Evolutionary conservation across 495 filamentous ascomycete species (phyloP), one percentile per base, ranked within the genome.

Genomic region (Daldinia caldariorum): DNA sequence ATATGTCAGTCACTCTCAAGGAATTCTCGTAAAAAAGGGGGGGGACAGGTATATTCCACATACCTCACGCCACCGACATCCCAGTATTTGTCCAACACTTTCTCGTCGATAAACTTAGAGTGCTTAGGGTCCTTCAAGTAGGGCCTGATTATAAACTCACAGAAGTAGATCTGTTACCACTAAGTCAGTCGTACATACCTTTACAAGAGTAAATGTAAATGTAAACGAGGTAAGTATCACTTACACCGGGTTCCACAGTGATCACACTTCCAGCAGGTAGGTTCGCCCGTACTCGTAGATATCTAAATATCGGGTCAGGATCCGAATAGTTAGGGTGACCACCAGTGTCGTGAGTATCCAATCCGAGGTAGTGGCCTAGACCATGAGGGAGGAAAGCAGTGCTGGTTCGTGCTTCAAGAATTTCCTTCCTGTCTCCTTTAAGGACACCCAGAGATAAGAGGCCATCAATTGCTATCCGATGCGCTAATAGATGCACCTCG

Each of bases 291-390:
- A 97, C 90, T 53, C 95, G 85, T 45, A 99, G 80, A 70, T 96
- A 97, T 26, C 84, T 83, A 77, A 95, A 97, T 87, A 97, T 90
- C 45, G 87, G 77, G 78, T 99, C 94, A 69, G 83, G 80, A 73
- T 98, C 96, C 43, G 82, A 82, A 69, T 97, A 97, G 77, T 97
- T 91, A 2, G 93, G 85, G 76, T 95, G 88, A 18, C 93, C 94
- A 63, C 94, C 94, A 1, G 90, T 91, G 75, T 97, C 94, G 80
- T 97, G 94, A 6, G 93, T 97, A 78, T 97, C 94, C 91, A 97
- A 92, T 55, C 94, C 94, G 8, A 97, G 83, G 72, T 96, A 94
- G 76, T 97, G 93, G 0, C 94, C 94, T 4, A 97, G 83, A 6
- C 94, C 94, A 75, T 97, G 94, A 4, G 94, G 94, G 76, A 97